Evolutionary conservation across 495 filamentous ascomycete species (phyloP).

Genomic region (Sordaria brevicollis): DNA sequence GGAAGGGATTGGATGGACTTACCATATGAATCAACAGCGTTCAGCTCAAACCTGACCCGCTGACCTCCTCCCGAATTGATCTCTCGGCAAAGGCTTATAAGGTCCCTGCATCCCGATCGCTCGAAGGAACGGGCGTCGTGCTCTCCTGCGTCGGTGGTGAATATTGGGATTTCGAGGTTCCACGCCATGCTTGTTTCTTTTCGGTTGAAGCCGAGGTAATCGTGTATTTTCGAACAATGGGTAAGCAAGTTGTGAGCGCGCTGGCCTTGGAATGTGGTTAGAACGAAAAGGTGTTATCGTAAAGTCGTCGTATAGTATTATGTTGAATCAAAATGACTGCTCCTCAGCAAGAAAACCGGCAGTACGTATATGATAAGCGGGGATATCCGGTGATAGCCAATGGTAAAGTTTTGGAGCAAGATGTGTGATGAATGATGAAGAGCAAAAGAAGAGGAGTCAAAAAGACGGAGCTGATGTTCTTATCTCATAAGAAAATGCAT

Average conservation of each 20-base stretch:
- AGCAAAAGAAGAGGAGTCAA: neutral
- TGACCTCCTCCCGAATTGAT: neutral
- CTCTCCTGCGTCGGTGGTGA: slow-evolving; percentile 18
- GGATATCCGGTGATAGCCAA: neutral
- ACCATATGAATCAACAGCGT: slow-evolving; percentile 29
- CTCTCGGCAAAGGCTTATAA: neutral
- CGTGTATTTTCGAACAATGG: neutral
- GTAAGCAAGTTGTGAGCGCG: neutral
- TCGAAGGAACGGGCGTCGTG: slow-evolving; percentile 11
- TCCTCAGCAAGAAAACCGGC: neutral
- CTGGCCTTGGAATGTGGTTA: neutral
- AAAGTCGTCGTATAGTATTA: neutral
- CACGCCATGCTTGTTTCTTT: neutral
- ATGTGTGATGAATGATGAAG: neutral
- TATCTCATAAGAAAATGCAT: neutral
- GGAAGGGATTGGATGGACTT: neutral
- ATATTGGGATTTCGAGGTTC: slow-evolving; percentile 32
- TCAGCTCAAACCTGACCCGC: slow-evolving; percentile 26
- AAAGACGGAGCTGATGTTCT: neutral
- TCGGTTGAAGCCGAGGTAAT: too few relatives aligned
- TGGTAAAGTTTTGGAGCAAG: neutral
- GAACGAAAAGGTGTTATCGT: neutral
- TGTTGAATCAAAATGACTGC: neutral
- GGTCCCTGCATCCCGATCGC: slow-evolving; percentile 7
- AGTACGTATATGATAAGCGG: neutral